phyloP scores from a whole-genome alignment of 495 filamentous ascomycete species.

The Penicillium cinerascens region DNA sequence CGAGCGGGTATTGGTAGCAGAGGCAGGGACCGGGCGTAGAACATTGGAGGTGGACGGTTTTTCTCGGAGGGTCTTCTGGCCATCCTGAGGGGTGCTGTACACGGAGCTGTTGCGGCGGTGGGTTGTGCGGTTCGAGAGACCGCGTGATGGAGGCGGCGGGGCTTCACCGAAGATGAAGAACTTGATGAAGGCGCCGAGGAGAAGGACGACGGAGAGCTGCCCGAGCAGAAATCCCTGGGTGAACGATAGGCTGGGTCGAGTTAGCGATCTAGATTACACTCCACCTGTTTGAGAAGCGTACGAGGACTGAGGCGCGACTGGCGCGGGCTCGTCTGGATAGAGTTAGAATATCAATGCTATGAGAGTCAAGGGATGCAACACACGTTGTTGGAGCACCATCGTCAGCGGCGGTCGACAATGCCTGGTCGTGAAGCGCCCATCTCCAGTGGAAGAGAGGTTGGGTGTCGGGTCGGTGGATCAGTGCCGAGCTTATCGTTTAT shows the following conservation, averaged over 20 bases:
- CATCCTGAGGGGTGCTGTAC: constrained; percentile 32
- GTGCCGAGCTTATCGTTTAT: constrained; percentile 22
- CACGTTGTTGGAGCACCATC: constrained; percentile 39
- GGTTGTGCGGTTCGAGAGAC: constrained; percentile 64
- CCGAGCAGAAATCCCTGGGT: constrained; percentile 84
- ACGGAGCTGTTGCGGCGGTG: constrained; percentile 60
- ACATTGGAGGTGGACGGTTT: constrained; percentile 74
- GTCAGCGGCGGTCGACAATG: constrained; percentile 28
- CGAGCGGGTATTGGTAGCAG: constrained; percentile 73
- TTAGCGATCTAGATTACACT: constrained; percentile 22
- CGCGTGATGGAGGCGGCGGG: constrained; percentile 74
- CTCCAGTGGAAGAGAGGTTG: constrained; percentile 15
- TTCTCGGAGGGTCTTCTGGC: constrained; percentile 54
- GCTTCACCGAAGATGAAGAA: constrained; percentile 99
- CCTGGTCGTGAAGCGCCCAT: constrained; percentile 26
- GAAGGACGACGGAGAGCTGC: constrained; percentile 83
- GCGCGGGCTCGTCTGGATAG: constrained; percentile 30
- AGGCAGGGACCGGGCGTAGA: constrained; percentile 55
- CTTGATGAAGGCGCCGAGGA: constrained; percentile 94
- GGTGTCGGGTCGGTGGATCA: constrained; percentile 15
- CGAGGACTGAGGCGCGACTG: constrained; percentile 46
- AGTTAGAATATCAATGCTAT: constrained; percentile 10
- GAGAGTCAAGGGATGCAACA: constrained; percentile 8
- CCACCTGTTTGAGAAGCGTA: constrained; percentile 22
- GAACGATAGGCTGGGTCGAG: constrained; percentile 17